Evolutionary conservation across 305 asterid species (phyloP), one percentile per base, ranked within the genome.

Genomic region (Stenogyne calaminthoides): DNA sequence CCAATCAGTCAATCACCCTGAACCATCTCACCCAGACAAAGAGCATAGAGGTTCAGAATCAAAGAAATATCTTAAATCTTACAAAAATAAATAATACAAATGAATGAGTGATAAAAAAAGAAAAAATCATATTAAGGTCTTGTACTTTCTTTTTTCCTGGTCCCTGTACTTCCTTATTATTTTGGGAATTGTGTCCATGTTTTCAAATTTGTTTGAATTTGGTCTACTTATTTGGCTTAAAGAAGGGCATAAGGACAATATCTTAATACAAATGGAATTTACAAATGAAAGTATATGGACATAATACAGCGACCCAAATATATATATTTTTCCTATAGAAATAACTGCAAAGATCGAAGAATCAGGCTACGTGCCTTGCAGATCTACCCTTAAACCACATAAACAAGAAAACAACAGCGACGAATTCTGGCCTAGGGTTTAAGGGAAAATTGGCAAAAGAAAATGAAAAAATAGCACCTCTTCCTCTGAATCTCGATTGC

Each of bases 301-400:
- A 54, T 19, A 54, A 6, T 54, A 16, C 60, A 54, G 29, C 32
- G n/a, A 54, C 60, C 60, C 6, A 19, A 19, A 54, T 7, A 19
- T 18, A 19, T 54, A 8, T 8, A 1, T 18, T 19, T 54, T 4
- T 14, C 3, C n/a, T n/a, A n/a, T n/a, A 18, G 4, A 49, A n/a
- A 60, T 57, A 34, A 36, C 40, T 16, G 40, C 19, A 51, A 7
- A n/a, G 68, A 60, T 52, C 27, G 39, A 63, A 29, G 27, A 64
- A 65, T 58, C 40, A 46, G 52, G 34, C 49, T 19, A 6, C 40
- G 40, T 64, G 32, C 44, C 66, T 29, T 44, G 20, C 40, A 39
- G 55, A 20, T 46, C 61, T 42, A 72, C 47, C 47, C 69, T 52
- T 59, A 32, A 22, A 57, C 64, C 37, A 70, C 18, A 12, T 12